Evolutionary conservation across 2,329 filamentous ascomycete genomes (phyloP), one percentile per base, ranked within the genome.

Genomic region (Mariannaea sp.): DNA sequence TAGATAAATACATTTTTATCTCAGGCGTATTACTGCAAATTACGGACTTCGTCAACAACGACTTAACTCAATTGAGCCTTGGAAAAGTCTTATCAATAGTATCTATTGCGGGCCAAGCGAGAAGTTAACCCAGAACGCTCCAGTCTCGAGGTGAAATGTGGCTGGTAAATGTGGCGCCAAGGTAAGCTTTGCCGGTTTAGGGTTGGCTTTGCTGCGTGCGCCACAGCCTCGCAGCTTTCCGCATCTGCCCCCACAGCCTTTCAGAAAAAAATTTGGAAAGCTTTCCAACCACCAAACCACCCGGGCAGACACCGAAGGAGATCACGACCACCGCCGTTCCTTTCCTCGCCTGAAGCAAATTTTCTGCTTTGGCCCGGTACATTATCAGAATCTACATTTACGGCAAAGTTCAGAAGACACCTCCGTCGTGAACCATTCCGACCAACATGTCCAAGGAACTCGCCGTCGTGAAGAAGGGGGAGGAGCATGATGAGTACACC

Each of bases 401-500:
- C 50, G 27, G 41, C n/a, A 50, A 47, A 55, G 50, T 57, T 50
- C 22, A 36, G 9, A 49, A 24, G 45, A 49, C 42, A 59, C n/a
- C n/a, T n/a, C n/a, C n/a, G 40, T 40, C 33, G 43, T 20, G 40
- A 43, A 50, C 32, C 22, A 26, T 16, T 14, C 39, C 27, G 53
- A 44, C 44, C 65, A 66, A 47, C 32, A 77, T 77, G 74, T 75
- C 75, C 55, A 80, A 83, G 76, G 81, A 79, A 57, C 71, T 77
- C 63, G 68, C 65, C 49, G 58, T 67, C 42, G 55, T 65, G 46
- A 66, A 65, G 61, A 70, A 68, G 62, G 68, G 64, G 41, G 55
- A 60, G 48, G 76, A 79, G 71, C 86, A 89, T 71, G 82, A 84
- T 68, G 88, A 93, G 69, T 90, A 90, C 74, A 82, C 83, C 74